Percentiles rank a stretch among this genome's conserved stretches.
Conservation (phyloP, 345 rosid species). For the Salix purpurea region DNA sequence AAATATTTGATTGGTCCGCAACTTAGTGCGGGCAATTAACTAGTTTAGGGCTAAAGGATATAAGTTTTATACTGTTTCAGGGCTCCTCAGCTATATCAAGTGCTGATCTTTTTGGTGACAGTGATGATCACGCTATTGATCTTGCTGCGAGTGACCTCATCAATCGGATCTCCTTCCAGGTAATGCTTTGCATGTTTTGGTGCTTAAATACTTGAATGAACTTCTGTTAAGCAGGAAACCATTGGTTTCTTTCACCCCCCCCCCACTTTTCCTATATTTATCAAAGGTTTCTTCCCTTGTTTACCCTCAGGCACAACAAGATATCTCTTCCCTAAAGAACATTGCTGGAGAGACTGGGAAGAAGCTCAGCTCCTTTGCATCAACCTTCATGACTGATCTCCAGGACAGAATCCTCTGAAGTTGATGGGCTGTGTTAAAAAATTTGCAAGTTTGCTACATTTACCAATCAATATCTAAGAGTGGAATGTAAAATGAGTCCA, state of each 20-base stretch:
- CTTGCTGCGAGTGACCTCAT: constrained; percentile 81
- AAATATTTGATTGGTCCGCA: too few relatives aligned
- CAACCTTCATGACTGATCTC: constrained; percentile 67
- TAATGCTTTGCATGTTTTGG: constrained; percentile 16
- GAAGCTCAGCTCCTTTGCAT: constrained; percentile 79
- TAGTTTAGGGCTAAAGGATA: background rate
- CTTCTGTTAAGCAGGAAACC: background rate
- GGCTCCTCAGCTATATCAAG: constrained; percentile 91
- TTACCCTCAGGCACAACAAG: constrained; percentile 72
- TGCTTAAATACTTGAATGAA: background rate
- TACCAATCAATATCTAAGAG: constrained; percentile 6
- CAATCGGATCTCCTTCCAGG: constrained; percentile 86
- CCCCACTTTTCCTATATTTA: background rate
- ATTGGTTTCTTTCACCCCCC: too few relatives aligned
- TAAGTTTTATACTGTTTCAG: constrained; percentile 28
- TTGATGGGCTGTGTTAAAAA: background rate
- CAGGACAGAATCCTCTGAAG: constrained; percentile 82
- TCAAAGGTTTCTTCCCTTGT: background rate
- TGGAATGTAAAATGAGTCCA: constrained; percentile 18
- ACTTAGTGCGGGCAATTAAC: too few relatives aligned
- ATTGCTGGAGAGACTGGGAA: constrained; percentile 93
- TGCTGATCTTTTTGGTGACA: constrained; percentile 82
- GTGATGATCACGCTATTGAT: constrained; percentile 48
- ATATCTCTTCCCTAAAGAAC: constrained; percentile 72
- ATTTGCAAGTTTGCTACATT: background rate